phyloP scores from a whole-genome alignment of 2,329 filamentous ascomycete species.

The Colletotrichum euphorbiae region DNA sequence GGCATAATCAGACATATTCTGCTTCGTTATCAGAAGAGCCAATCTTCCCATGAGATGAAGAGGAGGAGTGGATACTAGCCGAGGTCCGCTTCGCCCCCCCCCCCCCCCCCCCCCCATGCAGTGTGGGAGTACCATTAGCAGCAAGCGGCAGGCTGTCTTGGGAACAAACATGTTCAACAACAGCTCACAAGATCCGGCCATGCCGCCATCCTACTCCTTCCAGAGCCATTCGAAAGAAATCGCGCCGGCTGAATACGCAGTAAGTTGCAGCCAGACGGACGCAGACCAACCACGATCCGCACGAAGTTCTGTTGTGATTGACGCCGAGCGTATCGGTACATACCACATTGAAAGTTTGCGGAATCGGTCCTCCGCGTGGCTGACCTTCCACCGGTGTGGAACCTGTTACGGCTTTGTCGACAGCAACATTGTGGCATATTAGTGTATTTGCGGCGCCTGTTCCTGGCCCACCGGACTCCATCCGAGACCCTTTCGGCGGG shows the following conservation, averaged over 20 bases:
- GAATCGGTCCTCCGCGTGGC: slow-evolving; percentile 15
- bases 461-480: background rate
- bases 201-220: background rate
- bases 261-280: background rate
- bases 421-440: slow-evolving; percentile 12
- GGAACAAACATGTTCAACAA: slow-evolving; percentile 1
- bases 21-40: slow-evolving; percentile 22
- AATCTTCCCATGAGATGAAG: slow-evolving; percentile 22
- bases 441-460: slow-evolving; percentile 28
- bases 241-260: background rate
- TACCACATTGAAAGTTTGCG: slow-evolving; percentile 16
- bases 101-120: too few relatives aligned
- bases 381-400: background rate
- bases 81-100: slow-evolving; percentile 32
- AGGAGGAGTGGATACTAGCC: slow-evolving; percentile 28
- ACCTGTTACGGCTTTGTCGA: background rate
- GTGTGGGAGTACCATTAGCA: too few relatives aligned
- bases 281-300: background rate
- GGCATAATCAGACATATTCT: slow-evolving; percentile 8
- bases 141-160: background rate
- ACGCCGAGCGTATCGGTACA: slow-evolving; percentile 6
- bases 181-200: background rate
- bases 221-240: too few relatives aligned
- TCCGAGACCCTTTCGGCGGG: slow-evolving; percentile 15
- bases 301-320: too few relatives aligned